phyloP scores from a whole-genome alignment of 257 asterid genomes.

The Sherardia arvensis region DNA sequence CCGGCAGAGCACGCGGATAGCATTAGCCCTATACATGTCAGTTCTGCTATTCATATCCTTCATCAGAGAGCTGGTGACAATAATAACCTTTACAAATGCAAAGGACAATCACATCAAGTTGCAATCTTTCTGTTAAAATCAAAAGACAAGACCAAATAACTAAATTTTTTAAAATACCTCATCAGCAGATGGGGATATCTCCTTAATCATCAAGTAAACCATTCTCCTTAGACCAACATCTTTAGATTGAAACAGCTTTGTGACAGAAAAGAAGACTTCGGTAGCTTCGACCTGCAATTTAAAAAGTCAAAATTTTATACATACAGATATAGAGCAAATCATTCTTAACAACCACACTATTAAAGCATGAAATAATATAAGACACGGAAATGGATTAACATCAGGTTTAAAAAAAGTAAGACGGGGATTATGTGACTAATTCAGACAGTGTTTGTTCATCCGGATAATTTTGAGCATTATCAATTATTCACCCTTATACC shows the following conservation, averaged over 20 bases:
- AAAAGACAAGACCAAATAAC: background rate
- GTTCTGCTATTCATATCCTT: slow-evolving; percentile 98
- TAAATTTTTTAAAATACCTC: slow-evolving; percentile 39
- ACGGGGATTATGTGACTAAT: background rate
- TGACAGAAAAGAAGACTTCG: slow-evolving; percentile 85
- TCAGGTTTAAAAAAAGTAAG: background rate
- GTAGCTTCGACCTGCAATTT: slow-evolving; percentile 69
- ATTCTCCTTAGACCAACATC: slow-evolving; percentile 90
- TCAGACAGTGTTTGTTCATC: background rate
- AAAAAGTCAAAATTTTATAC: background rate
- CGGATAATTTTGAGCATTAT: background rate
- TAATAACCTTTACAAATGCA: slow-evolving; percentile 65
- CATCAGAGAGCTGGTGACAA: slow-evolving; percentile 97
- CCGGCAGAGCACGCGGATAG: slow-evolving; percentile 89
- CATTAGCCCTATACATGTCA: slow-evolving; percentile 95
- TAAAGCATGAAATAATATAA: background rate
- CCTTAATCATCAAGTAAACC: slow-evolving; percentile 95
- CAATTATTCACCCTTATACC: background rate
- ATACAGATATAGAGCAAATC: background rate
- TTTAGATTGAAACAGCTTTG: slow-evolving; percentile 86
- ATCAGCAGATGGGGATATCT: slow-evolving; percentile 84
- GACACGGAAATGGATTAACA: background rate
- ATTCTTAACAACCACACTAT: background rate
- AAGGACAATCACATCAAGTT: slow-evolving; percentile 17
- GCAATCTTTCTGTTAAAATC: slow-evolving; percentile 12